Evolutionary conservation across 108 stramenopile genomes (phyloP), one percentile per base, ranked within the genome.

Genomic region (Mediolabrus comicus): DNA sequence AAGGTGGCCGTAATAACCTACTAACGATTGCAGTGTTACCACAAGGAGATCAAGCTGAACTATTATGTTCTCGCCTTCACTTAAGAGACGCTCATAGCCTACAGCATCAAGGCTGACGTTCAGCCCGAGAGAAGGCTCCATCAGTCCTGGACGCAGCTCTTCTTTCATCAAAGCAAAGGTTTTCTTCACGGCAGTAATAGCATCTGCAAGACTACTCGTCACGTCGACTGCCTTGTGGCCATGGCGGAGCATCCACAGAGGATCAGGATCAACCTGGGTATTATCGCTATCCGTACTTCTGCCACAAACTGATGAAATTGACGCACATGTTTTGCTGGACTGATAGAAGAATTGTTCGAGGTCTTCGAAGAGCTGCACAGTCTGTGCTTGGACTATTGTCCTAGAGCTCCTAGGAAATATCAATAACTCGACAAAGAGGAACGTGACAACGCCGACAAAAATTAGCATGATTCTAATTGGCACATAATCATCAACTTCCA

Each of bases 391-490:
- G 8, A 84, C 78, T 10, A 76, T 59, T 8, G 30, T 35, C 19
- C 72, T 52, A n/a, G 80, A 81, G 22, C 69, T 72, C 27, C 74
- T 26, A 26, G 83, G 80, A 54, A 77, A 74, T 0, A 84, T 11
- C 13, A 77, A 16, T 2, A 84, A 54, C 56, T 84, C 83, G 19
- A 81, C 65, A 39, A 77, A 33, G 8, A 77, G 59, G 34, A 84
- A 81, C 0, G 55, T 78, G 14, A 53, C 52, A 1, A 84, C 69
- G 19, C 83, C 83, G 14, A 81, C 62, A 16, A 81, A 81, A 53
- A 84, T 84, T 1, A 84, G 72, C 80, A 71, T 67, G 28, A 84
- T 73, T 19, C 83, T 39, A 27, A 54, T 55, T 4, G 80, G 80
- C 19, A 84, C 74, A 33, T 81, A 84, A 19, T 73, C 77, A 25